A percentile compares a stretch with the other conserved stretches of the same genome.
Evolutionary conservation across 176 grass and related monocot genomes (phyloP).

Genomic region (Alloteropsis semialata): DNA sequence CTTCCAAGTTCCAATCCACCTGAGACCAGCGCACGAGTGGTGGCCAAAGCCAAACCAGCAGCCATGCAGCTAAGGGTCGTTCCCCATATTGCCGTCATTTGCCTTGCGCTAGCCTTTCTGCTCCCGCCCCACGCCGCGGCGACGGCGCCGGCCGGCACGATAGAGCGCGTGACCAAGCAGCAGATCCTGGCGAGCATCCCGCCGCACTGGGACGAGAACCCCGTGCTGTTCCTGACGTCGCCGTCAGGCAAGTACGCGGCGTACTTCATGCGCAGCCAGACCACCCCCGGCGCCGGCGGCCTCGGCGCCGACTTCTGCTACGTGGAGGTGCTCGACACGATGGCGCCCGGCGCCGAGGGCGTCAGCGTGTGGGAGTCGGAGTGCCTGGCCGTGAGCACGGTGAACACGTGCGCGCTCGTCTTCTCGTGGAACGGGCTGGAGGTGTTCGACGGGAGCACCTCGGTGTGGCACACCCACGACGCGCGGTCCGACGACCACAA

Average conservation of each 20-base stretch:
- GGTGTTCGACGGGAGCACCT: constrained; percentile 85
- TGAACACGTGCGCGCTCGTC: constrained; percentile 70
- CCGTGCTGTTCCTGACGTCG: constrained; percentile 59
- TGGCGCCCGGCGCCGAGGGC: constrained; percentile 22
- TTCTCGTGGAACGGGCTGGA: constrained; percentile 78
- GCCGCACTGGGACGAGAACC: constrained; percentile 50
- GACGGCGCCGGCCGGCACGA: constrained; percentile 36
- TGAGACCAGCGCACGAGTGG: constrained; percentile 6
- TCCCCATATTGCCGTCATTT: constrained; percentile 1
- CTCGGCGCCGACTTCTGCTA: constrained; percentile 91
- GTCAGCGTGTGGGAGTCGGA: constrained; percentile 94
- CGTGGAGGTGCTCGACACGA: constrained; percentile 66
- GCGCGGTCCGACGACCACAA: constrained; percentile 42
- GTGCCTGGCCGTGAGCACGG: constrained; percentile 67
- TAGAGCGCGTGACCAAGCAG: constrained; percentile 72
- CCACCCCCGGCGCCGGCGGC: constrained; percentile 55
- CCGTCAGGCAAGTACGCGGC: constrained; percentile 73
- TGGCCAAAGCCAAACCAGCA: background rate
- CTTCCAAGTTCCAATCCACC: background rate
- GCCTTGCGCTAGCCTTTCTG: constrained; percentile 9
- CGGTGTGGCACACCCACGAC: constrained; percentile 70
- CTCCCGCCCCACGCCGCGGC: constrained; percentile 8
- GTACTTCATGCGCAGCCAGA: constrained; percentile 58
- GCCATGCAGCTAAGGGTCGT: constrained; percentile 31
- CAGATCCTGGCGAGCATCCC: constrained; percentile 81